Evolutionary conservation across 2,329 filamentous ascomycete genomes (phyloP).

Genomic region (Exophiala xenobiotica): DNA sequence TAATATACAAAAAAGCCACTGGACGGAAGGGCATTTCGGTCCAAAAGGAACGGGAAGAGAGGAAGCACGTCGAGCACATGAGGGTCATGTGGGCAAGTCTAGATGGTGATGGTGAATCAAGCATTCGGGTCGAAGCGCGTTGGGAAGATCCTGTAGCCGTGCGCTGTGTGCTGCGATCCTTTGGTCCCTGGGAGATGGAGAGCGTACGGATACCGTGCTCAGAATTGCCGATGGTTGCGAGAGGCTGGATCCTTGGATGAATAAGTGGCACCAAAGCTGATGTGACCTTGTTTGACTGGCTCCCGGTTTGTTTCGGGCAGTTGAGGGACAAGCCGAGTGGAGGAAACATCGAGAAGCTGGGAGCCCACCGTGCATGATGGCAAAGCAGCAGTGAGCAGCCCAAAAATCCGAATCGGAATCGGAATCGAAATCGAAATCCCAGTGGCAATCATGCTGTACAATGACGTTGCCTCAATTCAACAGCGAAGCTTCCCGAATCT

Average conservation of each 20-base stretch:
- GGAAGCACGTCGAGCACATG: not conserved
- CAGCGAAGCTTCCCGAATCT: too few relatives aligned
- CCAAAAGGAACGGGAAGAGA: not conserved
- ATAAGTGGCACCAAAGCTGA: not conserved
- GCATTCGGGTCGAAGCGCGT: conserved; percentile 2
- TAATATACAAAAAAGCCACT: not conserved
- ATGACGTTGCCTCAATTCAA: not conserved
- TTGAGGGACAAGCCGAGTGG: not conserved
- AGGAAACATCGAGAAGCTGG: not conserved
- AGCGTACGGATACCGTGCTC: too few relatives aligned
- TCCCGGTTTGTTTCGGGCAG: not conserved
- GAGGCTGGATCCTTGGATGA: too few relatives aligned
- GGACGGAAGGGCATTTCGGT: not conserved
- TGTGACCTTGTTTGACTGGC: not conserved
- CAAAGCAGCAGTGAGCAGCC: not conserved
- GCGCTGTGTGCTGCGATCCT: too few relatives aligned
- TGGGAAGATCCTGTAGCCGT: not conserved
- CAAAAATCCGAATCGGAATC: not conserved
- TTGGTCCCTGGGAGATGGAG: too few relatives aligned
- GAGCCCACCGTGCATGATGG: not conserved
- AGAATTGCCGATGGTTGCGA: not conserved
- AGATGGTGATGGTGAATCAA: not conserved
- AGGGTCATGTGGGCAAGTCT: not conserved
- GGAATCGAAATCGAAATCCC: not conserved
- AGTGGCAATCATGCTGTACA: not conserved